Conservation (phyloP, 1,284 basidiomycete genomes). For the Sporisorium scitamineum region DNA sequence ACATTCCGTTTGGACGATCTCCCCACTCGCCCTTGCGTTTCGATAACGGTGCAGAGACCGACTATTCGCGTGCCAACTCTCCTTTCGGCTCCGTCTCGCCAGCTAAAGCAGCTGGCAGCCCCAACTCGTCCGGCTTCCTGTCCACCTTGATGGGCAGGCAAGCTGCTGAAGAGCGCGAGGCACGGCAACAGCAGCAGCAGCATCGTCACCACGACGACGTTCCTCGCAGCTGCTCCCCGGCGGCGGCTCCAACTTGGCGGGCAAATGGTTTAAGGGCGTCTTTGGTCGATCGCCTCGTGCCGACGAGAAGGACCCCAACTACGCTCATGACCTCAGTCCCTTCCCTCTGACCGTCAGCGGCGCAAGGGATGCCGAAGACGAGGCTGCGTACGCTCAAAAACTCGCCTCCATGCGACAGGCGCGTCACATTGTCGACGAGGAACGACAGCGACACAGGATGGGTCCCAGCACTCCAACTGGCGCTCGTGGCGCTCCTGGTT, state of each 20-base stretch:
- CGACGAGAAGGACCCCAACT: slow-evolving; percentile 39
- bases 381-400: slow-evolving; percentile 55
- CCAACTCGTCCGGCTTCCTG: slow-evolving; percentile 43
- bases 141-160: slow-evolving; percentile 24
- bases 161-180: slow-evolving; percentile 7
- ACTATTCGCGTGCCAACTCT: slow-evolving; percentile 46
- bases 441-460: slow-evolving; percentile 49
- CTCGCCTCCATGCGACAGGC: slow-evolving; percentile 59
- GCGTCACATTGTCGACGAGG: slow-evolving; percentile 61
- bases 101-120: slow-evolving; percentile 18
- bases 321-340: slow-evolving; percentile 7
- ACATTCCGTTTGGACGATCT: slow-evolving; percentile 44
- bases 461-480: slow-evolving; percentile 17
- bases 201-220: slow-evolving; percentile 6
- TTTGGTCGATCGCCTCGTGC: slow-evolving; percentile 50
- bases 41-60: slow-evolving; percentile 31
- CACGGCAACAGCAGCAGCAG: slow-evolving; percentile 10
- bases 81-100: slow-evolving; percentile 55
- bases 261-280: slow-evolving; percentile 59
- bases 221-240: slow-evolving; percentile 25
- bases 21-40: slow-evolving; percentile 29
- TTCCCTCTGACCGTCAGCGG: slow-evolving; percentile 2
- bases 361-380: slow-evolving; percentile 47
- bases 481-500: not conserved
- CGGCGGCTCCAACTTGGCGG: slow-evolving; percentile 36